These are phyloP conservation scores for Tylopilus intermedius DNA, from an alignment of 768 basidiomycete species.

Conservation along the genomic window DNA sequence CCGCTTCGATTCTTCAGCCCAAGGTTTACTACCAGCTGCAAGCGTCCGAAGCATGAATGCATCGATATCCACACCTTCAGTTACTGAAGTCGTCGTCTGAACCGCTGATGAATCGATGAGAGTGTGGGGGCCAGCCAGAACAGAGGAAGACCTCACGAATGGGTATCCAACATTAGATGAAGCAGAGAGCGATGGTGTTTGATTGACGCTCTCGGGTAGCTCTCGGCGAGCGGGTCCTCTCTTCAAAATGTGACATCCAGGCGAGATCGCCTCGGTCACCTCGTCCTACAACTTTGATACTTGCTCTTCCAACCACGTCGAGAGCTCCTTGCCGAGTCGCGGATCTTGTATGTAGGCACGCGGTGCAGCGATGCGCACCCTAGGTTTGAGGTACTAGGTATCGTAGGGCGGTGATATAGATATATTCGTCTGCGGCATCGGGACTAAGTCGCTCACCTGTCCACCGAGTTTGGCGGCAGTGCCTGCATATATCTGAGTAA, in stretches of 20 bases:
- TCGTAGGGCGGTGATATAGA: too few species aligned
- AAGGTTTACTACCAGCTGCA: constrained; percentile 50
- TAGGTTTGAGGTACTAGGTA: too few species aligned
- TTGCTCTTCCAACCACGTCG: too few species aligned
- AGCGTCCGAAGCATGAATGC: constrained; percentile 71
- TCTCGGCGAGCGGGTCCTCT: constrained; percentile 59
- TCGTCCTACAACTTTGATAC: constrained; percentile 27
- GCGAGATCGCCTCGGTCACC: constrained; percentile 65
- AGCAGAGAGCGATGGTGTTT: constrained; percentile 39
- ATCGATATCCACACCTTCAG: constrained; percentile 47
- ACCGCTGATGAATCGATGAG: constrained; percentile 35
- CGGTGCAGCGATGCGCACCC: too few species aligned
- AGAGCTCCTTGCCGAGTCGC: too few species aligned
- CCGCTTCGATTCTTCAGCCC: constrained; percentile 45
- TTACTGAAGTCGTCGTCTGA: constrained; percentile 35
- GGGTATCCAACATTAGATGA: constrained; percentile 28
- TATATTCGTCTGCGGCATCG: too few species aligned
- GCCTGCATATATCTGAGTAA: too few species aligned
- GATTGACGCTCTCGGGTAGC: constrained; percentile 44
- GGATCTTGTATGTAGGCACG: too few species aligned
- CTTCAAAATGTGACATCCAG: constrained; percentile 72
- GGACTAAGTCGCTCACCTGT: too few species aligned
- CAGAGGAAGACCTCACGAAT: too few species aligned
- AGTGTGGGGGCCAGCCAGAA: constrained; percentile 62
- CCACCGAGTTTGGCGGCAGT: too few species aligned